Conservation (phyloP, 2,329 filamentous ascomycete genomes). For the Onygenales sp. region DNA sequence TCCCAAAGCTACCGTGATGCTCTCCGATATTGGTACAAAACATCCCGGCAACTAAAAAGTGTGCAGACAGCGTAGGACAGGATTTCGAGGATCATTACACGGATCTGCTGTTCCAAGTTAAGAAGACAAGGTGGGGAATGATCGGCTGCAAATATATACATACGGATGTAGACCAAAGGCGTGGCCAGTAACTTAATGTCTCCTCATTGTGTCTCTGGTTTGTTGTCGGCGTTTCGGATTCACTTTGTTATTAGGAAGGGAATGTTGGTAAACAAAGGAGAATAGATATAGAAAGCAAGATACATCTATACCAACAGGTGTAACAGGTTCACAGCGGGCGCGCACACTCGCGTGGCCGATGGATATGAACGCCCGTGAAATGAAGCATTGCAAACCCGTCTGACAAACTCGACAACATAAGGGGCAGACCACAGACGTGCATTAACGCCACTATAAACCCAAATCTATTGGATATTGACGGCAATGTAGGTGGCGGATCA, state of each 20-base stretch:
- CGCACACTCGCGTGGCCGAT: neutral
- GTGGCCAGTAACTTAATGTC: no score
- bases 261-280: neutral
- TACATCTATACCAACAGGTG: neutral
- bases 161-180: no score
- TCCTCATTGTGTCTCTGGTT: no score
- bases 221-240: no score
- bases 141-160: no score
- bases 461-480: neutral
- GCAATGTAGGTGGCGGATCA: neutral
- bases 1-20: neutral
- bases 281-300: neutral
- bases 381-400: neutral
- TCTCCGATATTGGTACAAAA: neutral
- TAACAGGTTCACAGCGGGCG: slow-evolving; percentile 1
- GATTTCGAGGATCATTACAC: neutral
- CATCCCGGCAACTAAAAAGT: neutral
- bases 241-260: no score
- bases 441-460: neutral
- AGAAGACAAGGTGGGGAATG: no score
- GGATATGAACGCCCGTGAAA: neutral
- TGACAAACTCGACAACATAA: neutral
- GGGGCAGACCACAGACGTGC: neutral
- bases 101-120: neutral
- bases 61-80: neutral